Evolutionary conservation across 495 filamentous ascomycete genomes (phyloP).

Genomic region (Penicillium robsamsonii): DNA sequence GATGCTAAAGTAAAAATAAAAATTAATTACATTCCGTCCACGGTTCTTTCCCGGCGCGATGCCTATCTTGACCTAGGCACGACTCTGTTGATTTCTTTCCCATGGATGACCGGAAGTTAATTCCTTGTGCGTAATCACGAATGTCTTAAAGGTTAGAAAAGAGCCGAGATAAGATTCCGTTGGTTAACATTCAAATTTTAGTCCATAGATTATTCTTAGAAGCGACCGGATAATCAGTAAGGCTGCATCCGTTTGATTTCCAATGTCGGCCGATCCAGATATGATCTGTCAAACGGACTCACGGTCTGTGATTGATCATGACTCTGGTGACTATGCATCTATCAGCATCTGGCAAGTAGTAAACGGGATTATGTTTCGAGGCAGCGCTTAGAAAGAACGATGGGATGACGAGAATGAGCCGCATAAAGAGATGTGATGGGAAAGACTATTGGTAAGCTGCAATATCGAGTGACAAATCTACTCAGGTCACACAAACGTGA

Average conservation of each 20-base stretch:
- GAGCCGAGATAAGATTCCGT: not conserved
- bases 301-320: constrained; percentile 24
- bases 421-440: not conserved
- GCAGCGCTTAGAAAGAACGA: not conserved
- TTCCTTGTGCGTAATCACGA: not conserved
- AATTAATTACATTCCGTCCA: not conserved
- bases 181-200: not conserved
- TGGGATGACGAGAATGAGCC: constrained; percentile 1
- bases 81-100: constrained; percentile 6
- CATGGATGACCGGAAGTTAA: constrained; percentile 16
- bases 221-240: not conserved
- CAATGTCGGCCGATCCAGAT: not conserved
- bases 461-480: not conserved
- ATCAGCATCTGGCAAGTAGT: constrained; percentile 13
- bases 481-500: not conserved
- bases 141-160: not conserved
- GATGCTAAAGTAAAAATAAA: not conserved
- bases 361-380: not conserved
- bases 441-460: not conserved
- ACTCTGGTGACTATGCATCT: constrained; percentile 11
- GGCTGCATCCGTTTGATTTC: not conserved
- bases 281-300: constrained; percentile 21
- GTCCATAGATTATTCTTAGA: not conserved
- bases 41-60: constrained; percentile 16
- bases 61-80: constrained; percentile 10